These are phyloP conservation scores for Phytophthora idaei DNA, from an alignment of 352 stramenopile species.

Conservation along the genomic window DNA sequence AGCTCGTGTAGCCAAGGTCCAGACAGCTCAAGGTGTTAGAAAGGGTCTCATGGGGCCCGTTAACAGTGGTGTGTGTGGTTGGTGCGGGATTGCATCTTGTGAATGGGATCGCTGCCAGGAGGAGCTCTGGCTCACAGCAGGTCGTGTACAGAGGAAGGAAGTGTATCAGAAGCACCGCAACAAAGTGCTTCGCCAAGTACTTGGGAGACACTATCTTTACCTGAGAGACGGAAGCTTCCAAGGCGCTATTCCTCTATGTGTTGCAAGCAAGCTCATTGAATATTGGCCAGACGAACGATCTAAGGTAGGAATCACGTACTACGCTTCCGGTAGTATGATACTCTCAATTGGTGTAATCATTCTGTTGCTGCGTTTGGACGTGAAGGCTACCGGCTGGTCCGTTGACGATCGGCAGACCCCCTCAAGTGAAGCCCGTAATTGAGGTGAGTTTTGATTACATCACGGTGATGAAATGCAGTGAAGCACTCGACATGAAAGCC, in stretches of 20 bases:
- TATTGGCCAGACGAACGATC: background rate
- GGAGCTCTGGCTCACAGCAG: background rate
- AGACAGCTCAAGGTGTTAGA: background rate
- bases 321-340: constrained; percentile 8
- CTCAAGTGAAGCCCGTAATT: constrained; percentile 3
- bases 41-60: background rate
- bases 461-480: constrained; percentile 11
- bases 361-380: constrained; percentile 3
- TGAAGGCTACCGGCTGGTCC: constrained; percentile 2
- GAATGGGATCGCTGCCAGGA: background rate
- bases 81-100: background rate
- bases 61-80: background rate
- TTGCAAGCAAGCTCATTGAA: background rate
- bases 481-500: constrained; percentile 22
- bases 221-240: background rate
- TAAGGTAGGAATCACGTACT: constrained; percentile 8
- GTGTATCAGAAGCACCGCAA: background rate
- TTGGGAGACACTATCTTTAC: background rate
- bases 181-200: background rate
- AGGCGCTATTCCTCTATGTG: background rate
- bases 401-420: constrained; percentile 5
- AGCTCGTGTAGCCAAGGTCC: background rate
- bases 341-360: constrained; percentile 7
- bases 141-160: background rate
- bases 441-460: constrained; percentile 7